Conservation (phyloP, 176 grass and related monocot genomes). For the Musa schizocarpa region DNA sequence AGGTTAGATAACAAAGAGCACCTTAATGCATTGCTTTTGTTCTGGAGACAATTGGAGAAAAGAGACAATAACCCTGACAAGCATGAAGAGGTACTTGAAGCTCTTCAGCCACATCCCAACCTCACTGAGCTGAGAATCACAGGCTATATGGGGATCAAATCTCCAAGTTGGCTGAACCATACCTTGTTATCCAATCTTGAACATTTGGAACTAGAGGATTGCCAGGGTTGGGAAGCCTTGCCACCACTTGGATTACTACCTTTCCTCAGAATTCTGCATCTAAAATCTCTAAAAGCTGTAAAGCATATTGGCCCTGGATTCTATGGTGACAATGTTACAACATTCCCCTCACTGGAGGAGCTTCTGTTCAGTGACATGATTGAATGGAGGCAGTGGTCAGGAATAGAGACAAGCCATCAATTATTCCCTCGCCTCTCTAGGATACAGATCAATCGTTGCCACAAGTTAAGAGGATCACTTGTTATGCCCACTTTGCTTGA, state of each 20-base stretch:
- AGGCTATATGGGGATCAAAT: constrained; percentile 22
- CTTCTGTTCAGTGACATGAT: constrained; percentile 21
- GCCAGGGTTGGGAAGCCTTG: constrained; percentile 17
- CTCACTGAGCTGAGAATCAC: constrained; percentile 19
- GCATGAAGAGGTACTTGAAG: constrained; percentile 21
- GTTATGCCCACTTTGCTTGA: not conserved
- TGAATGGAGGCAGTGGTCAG: constrained; percentile 14
- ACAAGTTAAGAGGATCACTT: not conserved
- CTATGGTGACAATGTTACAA: constrained; percentile 5
- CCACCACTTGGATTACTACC: constrained; percentile 32
- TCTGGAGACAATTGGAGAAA: constrained; percentile 3
- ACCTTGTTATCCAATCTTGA: constrained; percentile 17
- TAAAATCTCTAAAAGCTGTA: constrained; percentile 5
- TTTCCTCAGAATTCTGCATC: constrained; percentile 24
- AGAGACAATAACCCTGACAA: constrained; percentile 4
- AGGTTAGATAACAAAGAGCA: constrained; percentile 22
- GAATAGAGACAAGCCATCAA: not conserved
- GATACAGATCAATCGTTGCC: not conserved
- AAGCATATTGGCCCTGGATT: constrained; percentile 27
- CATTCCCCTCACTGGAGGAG: constrained; percentile 27
- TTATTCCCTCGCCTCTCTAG: not conserved
- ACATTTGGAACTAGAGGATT: constrained; percentile 12
- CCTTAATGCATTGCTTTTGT: constrained; percentile 21
- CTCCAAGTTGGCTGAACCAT: constrained; percentile 23
- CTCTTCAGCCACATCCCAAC: constrained; percentile 27